A percentile compares a stretch with the other conserved stretches of the same genome.
Evolutionary conservation across 805 yeast species (phyloP).

Genomic region (Myxozyma neotropica): DNA sequence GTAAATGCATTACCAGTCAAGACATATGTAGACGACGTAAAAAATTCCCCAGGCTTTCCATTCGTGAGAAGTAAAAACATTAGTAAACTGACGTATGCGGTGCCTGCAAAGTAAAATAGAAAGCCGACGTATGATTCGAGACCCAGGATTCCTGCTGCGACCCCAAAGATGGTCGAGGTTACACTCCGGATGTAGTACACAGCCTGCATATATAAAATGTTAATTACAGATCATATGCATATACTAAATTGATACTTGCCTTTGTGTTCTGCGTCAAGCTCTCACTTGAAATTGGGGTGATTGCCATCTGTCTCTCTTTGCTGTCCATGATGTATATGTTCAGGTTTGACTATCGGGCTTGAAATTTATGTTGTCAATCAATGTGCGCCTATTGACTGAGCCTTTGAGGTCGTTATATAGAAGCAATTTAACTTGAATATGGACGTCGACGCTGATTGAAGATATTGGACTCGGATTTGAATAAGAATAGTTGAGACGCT

Average conservation of each 20-base stretch:
- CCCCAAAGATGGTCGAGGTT: constrained; percentile 31
- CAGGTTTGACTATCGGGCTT: not conserved
- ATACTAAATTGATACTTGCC: constrained; percentile 1
- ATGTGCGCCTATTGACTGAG: not conserved
- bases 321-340: constrained; percentile 19
- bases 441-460: not conserved
- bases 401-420: not conserved
- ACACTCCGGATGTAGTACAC: constrained; percentile 31
- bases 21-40: constrained; percentile 47
- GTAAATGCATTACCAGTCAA: constrained; percentile 51
- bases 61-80: constrained; percentile 43
- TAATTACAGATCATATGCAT: not conserved
- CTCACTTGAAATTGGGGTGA: constrained; percentile 26
- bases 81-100: constrained; percentile 18
- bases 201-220: constrained; percentile 8
- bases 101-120: constrained; percentile 35
- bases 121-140: constrained; percentile 33
- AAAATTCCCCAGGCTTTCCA: constrained; percentile 46
- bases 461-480: not conserved
- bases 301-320: constrained; percentile 18
- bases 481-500: not conserved
- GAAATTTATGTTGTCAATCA: too few relatives aligned
- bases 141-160: constrained; percentile 34
- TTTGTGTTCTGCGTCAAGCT: constrained; percentile 25
- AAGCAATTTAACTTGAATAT: not conserved